Percentiles rank a stretch among this genome's conserved stretches.
phyloP scores from a whole-genome alignment of 2,329 filamentous ascomycete species.

The Torrubiella hemipterigena region DNA sequence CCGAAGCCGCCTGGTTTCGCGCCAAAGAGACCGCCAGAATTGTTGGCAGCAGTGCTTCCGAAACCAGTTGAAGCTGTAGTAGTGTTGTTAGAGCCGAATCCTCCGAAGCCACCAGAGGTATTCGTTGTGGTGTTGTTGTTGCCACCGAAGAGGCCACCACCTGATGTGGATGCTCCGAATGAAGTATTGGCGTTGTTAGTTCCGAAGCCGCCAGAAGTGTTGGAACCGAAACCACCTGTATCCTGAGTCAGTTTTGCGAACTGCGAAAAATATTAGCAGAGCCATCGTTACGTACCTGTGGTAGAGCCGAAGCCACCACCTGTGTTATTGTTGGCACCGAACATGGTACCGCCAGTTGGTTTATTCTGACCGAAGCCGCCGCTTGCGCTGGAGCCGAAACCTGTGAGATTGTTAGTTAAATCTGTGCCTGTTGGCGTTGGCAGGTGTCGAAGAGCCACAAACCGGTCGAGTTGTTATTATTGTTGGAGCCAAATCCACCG shows the following conservation, averaged over 20 bases:
- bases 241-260: slow-evolving; percentile 9
- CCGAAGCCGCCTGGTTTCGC: slow-evolving; percentile 40
- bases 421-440: slow-evolving; percentile 17
- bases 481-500: slow-evolving; percentile 42
- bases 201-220: slow-evolving; percentile 10
- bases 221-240: slow-evolving; percentile 24
- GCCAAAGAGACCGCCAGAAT: slow-evolving; percentile 42
- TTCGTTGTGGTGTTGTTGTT: slow-evolving; percentile 23
- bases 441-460: slow-evolving; percentile 17
- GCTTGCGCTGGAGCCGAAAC: slow-evolving; percentile 24
- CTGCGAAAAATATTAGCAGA: slow-evolving; percentile 2
- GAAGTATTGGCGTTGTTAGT: slow-evolving; percentile 25
- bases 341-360: slow-evolving; percentile 24
- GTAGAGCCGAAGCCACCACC: slow-evolving; percentile 23
- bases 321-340: slow-evolving; percentile 26
- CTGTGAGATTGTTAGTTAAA: slow-evolving; percentile 19
- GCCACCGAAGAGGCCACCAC: slow-evolving; percentile 34
- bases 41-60: slow-evolving; percentile 15
- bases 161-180: slow-evolving; percentile 33
- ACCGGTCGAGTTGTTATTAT: slow-evolving; percentile 34
- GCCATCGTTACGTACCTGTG: slow-evolving; percentile 16
- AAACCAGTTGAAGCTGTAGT: slow-evolving; percentile 24
- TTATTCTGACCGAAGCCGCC: slow-evolving; percentile 13
- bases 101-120: slow-evolving; percentile 24
- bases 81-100: slow-evolving; percentile 24